Evolutionary conservation across 768 basidiomycete species (phyloP).

Genomic region (Agaricus blazei): DNA sequence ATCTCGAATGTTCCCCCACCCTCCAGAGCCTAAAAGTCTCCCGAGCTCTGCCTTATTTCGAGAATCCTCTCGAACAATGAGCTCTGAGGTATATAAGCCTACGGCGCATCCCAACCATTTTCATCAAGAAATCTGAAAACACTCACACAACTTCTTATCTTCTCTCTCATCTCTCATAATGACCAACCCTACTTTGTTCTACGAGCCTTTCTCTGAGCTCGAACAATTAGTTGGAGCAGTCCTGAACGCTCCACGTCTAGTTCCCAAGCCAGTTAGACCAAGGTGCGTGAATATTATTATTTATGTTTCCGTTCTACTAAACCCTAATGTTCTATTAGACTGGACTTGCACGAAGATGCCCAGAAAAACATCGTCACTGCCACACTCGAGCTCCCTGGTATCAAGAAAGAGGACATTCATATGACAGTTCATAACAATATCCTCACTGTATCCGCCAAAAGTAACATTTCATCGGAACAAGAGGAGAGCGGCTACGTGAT

Average conservation of each 20-base stretch:
- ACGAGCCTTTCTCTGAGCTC: conserved; percentile 32
- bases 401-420: conserved; percentile 39
- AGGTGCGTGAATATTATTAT: background rate
- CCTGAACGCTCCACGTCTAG: conserved; percentile 4
- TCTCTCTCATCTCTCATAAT: too few relatives aligned
- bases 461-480: conserved; percentile 19
- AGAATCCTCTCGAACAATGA: too few relatives aligned
- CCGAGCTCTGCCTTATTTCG: too few relatives aligned
- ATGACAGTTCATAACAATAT: conserved; percentile 42
- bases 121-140: too few relatives aligned
- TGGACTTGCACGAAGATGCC: conserved; percentile 43
- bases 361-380: conserved; percentile 42
- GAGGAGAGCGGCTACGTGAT: conserved; percentile 29
- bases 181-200: conserved; percentile 9
- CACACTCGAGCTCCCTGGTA: conserved; percentile 47
- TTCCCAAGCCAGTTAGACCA: conserved; percentile 1
- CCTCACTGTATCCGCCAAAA: conserved; percentile 45
- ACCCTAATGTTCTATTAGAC: conserved; percentile 21
- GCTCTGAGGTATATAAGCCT: too few relatives aligned
- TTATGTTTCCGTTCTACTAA: background rate
- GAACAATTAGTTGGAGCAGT: conserved; percentile 30
- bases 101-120: too few relatives aligned
- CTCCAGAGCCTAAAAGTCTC: too few relatives aligned
- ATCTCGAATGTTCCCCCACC: too few relatives aligned
- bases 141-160: too few relatives aligned